Evolutionary conservation across 441 rosid genomes (phyloP), one percentile per base, ranked within the genome.

Genomic region (Adansonia madagascariensis): DNA sequence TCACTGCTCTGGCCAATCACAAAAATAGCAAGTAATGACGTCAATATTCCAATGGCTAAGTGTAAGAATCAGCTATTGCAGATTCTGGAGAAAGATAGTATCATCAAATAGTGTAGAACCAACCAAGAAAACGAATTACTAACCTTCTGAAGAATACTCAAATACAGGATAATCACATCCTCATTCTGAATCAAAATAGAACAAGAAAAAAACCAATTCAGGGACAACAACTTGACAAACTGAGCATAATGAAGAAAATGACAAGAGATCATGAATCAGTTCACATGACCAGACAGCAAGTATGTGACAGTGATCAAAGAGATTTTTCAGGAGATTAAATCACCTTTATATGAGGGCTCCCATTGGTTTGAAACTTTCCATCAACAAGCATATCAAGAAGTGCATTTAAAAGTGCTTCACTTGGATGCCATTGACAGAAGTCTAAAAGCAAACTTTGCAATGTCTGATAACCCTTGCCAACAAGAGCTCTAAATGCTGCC

Each of bases 1-100:
- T 91, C 98, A 89, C 99, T 97, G 99, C 99, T 95, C 99, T 97
- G 99, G 95, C 94, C 93, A 89, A 84, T 88, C 90, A 90, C 80
- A 92, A 87, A 65, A 89, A 81, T 75, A 85, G 75, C 81, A 74
- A 80, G 80, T 80, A 84, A 87, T 79, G 78, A 87, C 76, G 85
- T 55, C 56, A 69, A 50, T 43, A 74, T 70, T 8, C 41, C 47
- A 64, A 70, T 64, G 60, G 59, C 4, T 49, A 67, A 52, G 68
- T 53, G 73, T 24, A 57, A 56, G 15, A 60, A 73, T 14, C 27
- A 14, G 18, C 20, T 52, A 66, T 50, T 77, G 62, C 73, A 68
- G 57, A 76, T 55, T 20, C 39, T 20, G 35, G 31, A 18, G 31
- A 57, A 72, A 39, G 6, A 41, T 73, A 44, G 53, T 50, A 47